These are phyloP conservation scores for Exophiala calicioides DNA, from an alignment of 2,329 filamentous ascomycete species.

Conservation along the genomic window DNA sequence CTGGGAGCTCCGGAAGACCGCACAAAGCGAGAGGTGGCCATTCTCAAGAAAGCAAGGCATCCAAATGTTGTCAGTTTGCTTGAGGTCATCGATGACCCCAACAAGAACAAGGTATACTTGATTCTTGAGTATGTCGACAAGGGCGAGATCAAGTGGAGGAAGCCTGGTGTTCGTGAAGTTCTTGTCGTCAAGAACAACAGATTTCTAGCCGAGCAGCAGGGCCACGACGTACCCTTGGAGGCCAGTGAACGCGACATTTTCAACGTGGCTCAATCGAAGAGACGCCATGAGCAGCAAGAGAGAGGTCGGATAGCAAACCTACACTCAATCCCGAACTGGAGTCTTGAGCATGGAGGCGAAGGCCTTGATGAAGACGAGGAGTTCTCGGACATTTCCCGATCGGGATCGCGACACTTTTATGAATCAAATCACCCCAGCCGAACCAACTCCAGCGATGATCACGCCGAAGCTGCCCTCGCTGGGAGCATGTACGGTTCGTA, in stretches of 20 bases:
- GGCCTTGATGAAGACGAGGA: slow-evolving; percentile 53
- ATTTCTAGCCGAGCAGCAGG: slow-evolving; percentile 72
- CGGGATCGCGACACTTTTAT: slow-evolving; percentile 28
- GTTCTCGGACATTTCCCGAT: slow-evolving; percentile 37
- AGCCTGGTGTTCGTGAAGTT: slow-evolving; percentile 80
- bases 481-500: slow-evolving; percentile 78
- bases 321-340: slow-evolving; percentile 70
- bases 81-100: slow-evolving; percentile 96
- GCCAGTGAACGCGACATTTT: slow-evolving; percentile 48
- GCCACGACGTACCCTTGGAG: slow-evolving; percentile 68
- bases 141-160: slow-evolving; percentile 92
- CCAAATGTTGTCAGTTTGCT: slow-evolving; percentile 94
- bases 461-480: slow-evolving; percentile 57
- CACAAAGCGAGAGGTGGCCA: slow-evolving; percentile 93
- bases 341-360: slow-evolving; percentile 73
- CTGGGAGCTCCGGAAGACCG: slow-evolving; percentile 68
- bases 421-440: slow-evolving; percentile 19
- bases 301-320: slow-evolving; percentile 56
- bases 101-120: slow-evolving; percentile 97
- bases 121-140: slow-evolving; percentile 93
- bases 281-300: slow-evolving; percentile 62
- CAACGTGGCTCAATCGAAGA: slow-evolving; percentile 56
- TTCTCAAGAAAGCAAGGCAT: slow-evolving; percentile 96
- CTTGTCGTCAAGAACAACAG: slow-evolving; percentile 79
- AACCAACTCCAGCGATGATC: slow-evolving; percentile 24